Conservation (phyloP, 352 stramenopile genomes). For the Salisapilia sapeloensis region DNA sequence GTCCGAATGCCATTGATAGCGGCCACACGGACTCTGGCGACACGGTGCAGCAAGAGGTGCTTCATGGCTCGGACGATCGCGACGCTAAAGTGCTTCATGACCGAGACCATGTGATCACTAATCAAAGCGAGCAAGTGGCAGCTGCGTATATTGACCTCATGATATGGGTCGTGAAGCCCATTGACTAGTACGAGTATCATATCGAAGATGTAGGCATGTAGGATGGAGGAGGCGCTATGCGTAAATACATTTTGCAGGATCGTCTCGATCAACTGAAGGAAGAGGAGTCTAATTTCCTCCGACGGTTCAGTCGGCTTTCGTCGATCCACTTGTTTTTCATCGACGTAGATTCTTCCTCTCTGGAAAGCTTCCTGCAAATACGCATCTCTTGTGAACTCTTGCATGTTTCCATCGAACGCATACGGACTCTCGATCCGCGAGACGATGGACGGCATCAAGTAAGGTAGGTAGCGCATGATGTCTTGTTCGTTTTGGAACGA, state of each 20-base stretch:
- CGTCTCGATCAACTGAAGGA: slow-evolving; percentile 28
- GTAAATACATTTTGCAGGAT: slow-evolving; percentile 35
- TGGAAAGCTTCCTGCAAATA: slow-evolving; percentile 66
- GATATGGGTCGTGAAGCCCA: slow-evolving; percentile 76
- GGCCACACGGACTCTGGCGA: slow-evolving; percentile 77
- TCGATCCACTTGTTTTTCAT: slow-evolving; percentile 14
- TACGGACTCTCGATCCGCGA: slow-evolving; percentile 50
- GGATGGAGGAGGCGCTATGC: slow-evolving; percentile 32
- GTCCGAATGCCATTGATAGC: slow-evolving; percentile 66
- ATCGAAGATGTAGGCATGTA: slow-evolving; percentile 73
- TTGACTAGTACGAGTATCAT: slow-evolving; percentile 45
- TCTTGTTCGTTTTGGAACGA: slow-evolving; percentile 31
- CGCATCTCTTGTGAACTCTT: slow-evolving; percentile 46
- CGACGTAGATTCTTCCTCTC: slow-evolving; percentile 39
- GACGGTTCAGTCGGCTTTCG: slow-evolving; percentile 43
- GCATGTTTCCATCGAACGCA: slow-evolving; percentile 55
- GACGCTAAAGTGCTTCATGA: slow-evolving; percentile 89
- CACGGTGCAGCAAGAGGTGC: slow-evolving; percentile 77
- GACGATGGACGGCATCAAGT: slow-evolving; percentile 49
- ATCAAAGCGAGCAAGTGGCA: slow-evolving; percentile 28
- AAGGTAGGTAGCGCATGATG: slow-evolving; percentile 48
- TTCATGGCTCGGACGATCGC: slow-evolving; percentile 74
- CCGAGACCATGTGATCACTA: slow-evolving; percentile 65
- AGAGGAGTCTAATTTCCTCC: slow-evolving; percentile 54
- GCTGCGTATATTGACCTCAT: slow-evolving; percentile 63